Base-by-base conservation (phyloP, 2,329 filamentous ascomycete species). In the Pezicula radicicola region DNA sequence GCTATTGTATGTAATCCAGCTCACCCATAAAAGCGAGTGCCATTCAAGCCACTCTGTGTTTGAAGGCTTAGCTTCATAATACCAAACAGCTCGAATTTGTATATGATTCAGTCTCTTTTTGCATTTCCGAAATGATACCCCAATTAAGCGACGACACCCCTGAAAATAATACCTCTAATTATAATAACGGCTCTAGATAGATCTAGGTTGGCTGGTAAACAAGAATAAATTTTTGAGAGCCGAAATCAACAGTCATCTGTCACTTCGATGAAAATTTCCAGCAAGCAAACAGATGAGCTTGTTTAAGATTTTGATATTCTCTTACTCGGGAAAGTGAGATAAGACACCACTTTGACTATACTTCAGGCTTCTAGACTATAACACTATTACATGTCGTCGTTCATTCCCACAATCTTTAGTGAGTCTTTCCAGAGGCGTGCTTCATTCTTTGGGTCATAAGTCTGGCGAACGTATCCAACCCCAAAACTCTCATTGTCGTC, bases 351-450 rank as follows among this genome's bases (percentile, higher is more conserved):
- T 39, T 39, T 39, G 13, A 15, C 36, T 4, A 39, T 39, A 4
- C 36, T 12, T 16, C 13, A 39, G 6, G 2, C 1, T 7, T 39
- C 36, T 39, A 39, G 36, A 39, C 9, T 39, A 39, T 15, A 39
- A 12, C 13, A 16, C 36, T 16, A 39, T 39, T 39, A 39, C 36
- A 39, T 39, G 9, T 42, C 40, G 12, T 42, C 40, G 12, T 42
- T 4, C 15, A 42, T n/a, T 45, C 66, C 60, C 8, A 68, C 64
- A 28, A 61, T 36, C 55, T 61, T 55, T 18, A 62, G 52, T 40
- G 69, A 72, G 44, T 70, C 48, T 44, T 61, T 63, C 74, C 75
- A 77, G 42, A 78, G 54, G 56, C 57, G 66, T 46, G 63, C 59
- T 57, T 72, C 72, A 9, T 59, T 66, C 40, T 69, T 63, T 50